Evolutionary conservation across 208 protist genomes (phyloP), one percentile per base, ranked within the genome.

Genomic region (Crithidia mellificae): DNA sequence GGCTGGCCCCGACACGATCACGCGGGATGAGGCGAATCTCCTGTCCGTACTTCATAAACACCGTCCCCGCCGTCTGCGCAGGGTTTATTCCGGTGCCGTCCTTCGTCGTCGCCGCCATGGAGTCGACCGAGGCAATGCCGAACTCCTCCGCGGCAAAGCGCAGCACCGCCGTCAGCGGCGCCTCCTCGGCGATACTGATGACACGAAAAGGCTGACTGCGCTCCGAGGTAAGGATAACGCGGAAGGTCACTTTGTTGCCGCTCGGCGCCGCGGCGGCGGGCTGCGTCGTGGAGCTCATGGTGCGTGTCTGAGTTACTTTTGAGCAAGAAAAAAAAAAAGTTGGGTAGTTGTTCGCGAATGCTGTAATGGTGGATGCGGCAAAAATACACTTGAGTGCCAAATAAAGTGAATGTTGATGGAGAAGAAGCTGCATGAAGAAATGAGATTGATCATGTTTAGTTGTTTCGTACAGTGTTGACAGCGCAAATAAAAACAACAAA

Each of bases 21-120:
- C 97, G 85, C 30, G 96, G 96, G 69, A 98, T 98, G 11, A 98
- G 84, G 6, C 95, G 87, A 22, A 98, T 92, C 41, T 98, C 96
- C 46, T 84, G 77, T 7, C 97, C 97, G 74, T 98, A 95, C 74
- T 98, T 98, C 77, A 98, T 87, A 62, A 98, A 98, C 32, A 98
- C 93, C 57, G 80, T 92, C 32, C 96, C 96, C 17, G 94, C 85
- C 15, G 84, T 97, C 73, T 98, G 95, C 43, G 90, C 73, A 2
- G 97, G 97, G 75, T 98, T 98, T 66, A 99, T 98, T 36, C 97
- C 97, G 0, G 96, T 96, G 58, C 97, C 97, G 69, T 98, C 96
- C 75, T 93, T 93, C 41, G 87, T 93, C 29, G 86, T 96, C 39
- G 85, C 85, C 6, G 87, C 85, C 87, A 93, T 93, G 34, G 81